Conservation (phyloP, 352 stramenopile genomes). For the Aphanomyces euteiches region DNA sequence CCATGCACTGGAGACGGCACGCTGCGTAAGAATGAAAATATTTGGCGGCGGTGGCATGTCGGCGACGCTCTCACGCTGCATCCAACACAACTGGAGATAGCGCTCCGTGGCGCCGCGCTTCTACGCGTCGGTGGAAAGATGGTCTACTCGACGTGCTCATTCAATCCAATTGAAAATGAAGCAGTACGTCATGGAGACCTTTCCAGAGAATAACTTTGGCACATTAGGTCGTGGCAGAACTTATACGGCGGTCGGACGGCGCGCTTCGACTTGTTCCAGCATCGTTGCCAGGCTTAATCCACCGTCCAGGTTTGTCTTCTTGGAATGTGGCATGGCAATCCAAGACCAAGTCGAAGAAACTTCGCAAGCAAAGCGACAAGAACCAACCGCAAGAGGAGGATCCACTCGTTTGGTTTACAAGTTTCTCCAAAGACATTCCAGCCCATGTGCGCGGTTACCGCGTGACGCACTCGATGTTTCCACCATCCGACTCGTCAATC, state of each 20-base stretch:
- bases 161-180: conserved; percentile 94
- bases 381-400: not conserved
- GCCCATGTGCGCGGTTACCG: conserved; percentile 26
- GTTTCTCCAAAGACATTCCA: conserved; percentile 37
- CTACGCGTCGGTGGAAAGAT: conserved; percentile 60
- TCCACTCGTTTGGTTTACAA: conserved; percentile 20
- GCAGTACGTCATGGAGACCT: conserved; percentile 38
- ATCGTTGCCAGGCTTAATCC: conserved; percentile 23
- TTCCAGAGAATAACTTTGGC: not conserved
- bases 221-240: conserved; percentile 62
- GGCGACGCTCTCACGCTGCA: conserved; percentile 63
- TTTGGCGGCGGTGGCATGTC: conserved; percentile 68
- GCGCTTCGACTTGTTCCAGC: conserved; percentile 61
- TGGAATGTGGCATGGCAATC: conserved; percentile 71
- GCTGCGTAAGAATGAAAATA: conserved; percentile 80
- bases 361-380: conserved; percentile 34
- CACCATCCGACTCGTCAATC: conserved; percentile 36
- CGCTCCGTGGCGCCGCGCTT: conserved; percentile 57
- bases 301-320: conserved; percentile 29
- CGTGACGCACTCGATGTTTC: conserved; percentile 45
- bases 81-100: conserved; percentile 78
- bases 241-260: conserved; percentile 62
- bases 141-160: conserved; percentile 82
- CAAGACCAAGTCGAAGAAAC: conserved; percentile 41
- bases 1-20: conserved; percentile 91